Conservation (phyloP, 495 filamentous ascomycete genomes). For the Neurospora sp. region DNA sequence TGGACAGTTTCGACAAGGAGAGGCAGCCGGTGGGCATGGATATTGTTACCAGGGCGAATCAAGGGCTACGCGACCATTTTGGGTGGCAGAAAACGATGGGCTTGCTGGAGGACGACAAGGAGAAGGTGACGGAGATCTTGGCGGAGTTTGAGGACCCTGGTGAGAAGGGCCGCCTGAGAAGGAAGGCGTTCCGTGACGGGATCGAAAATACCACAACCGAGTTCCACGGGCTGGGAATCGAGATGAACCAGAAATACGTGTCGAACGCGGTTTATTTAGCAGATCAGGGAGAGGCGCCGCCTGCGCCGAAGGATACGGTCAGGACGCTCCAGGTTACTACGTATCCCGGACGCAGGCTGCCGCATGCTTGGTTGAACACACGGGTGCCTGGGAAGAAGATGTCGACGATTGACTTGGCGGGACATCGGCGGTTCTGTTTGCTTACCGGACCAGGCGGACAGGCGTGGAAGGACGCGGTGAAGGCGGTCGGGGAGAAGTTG, state of each 20-base stretch:
- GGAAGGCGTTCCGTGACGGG: slow-evolving; percentile 16
- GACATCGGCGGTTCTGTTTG: slow-evolving; percentile 25
- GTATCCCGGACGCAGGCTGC: slow-evolving; percentile 26
- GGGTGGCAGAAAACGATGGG: slow-evolving; percentile 24
- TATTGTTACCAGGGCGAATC: slow-evolving; percentile 30
- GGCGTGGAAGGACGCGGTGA: slow-evolving; percentile 22
- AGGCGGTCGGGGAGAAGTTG: slow-evolving; percentile 6
- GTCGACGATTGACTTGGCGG: slow-evolving; percentile 31
- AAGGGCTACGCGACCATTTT: slow-evolving; percentile 25
- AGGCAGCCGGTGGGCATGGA: slow-evolving; percentile 31
- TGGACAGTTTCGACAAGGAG: slow-evolving; percentile 28
- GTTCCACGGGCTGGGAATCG: slow-evolving; percentile 28
- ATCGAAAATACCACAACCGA: slow-evolving; percentile 24
- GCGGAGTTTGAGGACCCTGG: slow-evolving; percentile 21
- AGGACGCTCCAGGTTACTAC: slow-evolving; percentile 17
- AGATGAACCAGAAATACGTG: slow-evolving; percentile 34
- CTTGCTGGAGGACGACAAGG: slow-evolving; percentile 20
- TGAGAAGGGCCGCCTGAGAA: slow-evolving; percentile 11
- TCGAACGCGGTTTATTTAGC: slow-evolving; percentile 16
- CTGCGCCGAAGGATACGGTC: slow-evolving; percentile 11
- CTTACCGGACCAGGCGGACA: slow-evolving; percentile 28
- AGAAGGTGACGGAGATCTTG: slow-evolving; percentile 11
- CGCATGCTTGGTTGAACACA: slow-evolving; percentile 33
- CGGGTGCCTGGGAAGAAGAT: slow-evolving; percentile 15
- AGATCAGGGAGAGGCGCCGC: slow-evolving; percentile 13